Evolutionary conservation across 2,329 filamentous ascomycete genomes (phyloP).

Genomic region (Coniochaeta hoffmannii): DNA sequence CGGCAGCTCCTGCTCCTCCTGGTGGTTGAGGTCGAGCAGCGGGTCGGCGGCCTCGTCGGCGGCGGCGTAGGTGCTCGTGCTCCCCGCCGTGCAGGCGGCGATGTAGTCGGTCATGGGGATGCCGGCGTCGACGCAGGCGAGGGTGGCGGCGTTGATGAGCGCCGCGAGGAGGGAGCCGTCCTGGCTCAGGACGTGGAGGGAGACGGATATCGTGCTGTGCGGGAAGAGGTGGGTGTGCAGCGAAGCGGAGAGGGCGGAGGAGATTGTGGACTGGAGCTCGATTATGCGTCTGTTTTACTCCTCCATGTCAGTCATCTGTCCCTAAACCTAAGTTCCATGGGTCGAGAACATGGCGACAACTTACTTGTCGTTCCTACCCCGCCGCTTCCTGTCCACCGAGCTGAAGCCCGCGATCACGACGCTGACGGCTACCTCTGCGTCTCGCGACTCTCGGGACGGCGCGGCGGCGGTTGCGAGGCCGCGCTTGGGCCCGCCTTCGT

Average conservation of each 20-base stretch:
- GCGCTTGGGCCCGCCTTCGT: slow-evolving; percentile 49
- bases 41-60: slow-evolving; percentile 68
- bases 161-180: slow-evolving; percentile 87
- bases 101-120: slow-evolving; percentile 94
- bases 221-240: slow-evolving; percentile 86
- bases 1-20: slow-evolving; percentile 83
- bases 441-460: slow-evolving; percentile 27
- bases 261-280: slow-evolving; percentile 74
- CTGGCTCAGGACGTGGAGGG: slow-evolving; percentile 79
- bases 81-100: slow-evolving; percentile 79
- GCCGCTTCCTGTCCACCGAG: slow-evolving; percentile 74
- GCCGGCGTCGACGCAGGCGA: slow-evolving; percentile 89
- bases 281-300: slow-evolving; percentile 56
- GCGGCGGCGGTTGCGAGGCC: slow-evolving; percentile 29
- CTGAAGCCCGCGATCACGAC: slow-evolving; percentile 84
- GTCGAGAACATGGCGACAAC: slow-evolving; percentile 18
- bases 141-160: slow-evolving; percentile 82
- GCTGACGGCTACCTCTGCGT: slow-evolving; percentile 69
- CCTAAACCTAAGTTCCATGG: neutral
- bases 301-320: slow-evolving; percentile 2
- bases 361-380: slow-evolving; percentile 71
- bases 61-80: slow-evolving; percentile 57
- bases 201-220: slow-evolving; percentile 74
- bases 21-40: slow-evolving; percentile 68
- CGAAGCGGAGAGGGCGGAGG: slow-evolving; percentile 66